These are phyloP conservation scores for Syzygium grande DNA, from an alignment of 345 rosid genomes.

Conservation along the genomic window DNA sequence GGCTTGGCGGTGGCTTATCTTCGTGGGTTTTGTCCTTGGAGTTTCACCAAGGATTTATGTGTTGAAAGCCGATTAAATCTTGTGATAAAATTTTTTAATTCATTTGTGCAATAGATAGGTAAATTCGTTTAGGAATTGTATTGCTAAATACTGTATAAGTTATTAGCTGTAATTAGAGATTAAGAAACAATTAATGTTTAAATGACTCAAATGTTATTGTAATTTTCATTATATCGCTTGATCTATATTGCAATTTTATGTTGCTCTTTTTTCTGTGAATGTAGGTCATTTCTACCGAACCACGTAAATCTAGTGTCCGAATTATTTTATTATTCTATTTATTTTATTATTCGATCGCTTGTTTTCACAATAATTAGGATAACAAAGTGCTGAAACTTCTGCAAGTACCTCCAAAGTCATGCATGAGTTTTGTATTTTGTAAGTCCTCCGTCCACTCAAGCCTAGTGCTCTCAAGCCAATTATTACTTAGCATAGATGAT, in stretches of 20 bases:
- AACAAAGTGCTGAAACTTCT: background rate
- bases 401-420: background rate
- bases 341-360: background rate
- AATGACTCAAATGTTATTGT: background rate
- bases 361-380: no score
- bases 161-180: fast-evolving
- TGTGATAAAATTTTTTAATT: no score
- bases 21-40: no score
- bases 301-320: fast-evolving
- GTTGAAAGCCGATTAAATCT: no score
- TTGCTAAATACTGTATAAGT: background rate
- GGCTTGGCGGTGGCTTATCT: background rate
- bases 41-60: no score
- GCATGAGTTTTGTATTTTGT: background rate
- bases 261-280: fast-evolving
- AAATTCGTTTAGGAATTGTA: background rate
- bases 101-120: no score
- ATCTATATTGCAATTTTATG: background rate
- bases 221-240: fast-evolving
- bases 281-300: background rate
- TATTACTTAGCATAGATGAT: background rate
- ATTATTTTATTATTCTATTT: background rate
- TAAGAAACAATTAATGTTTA: background rate
- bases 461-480: background rate
- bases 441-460: background rate